Evolutionary conservation across 2,329 filamentous ascomycete genomes (phyloP).

Genomic region (Aspergillus costaricaensis): DNA sequence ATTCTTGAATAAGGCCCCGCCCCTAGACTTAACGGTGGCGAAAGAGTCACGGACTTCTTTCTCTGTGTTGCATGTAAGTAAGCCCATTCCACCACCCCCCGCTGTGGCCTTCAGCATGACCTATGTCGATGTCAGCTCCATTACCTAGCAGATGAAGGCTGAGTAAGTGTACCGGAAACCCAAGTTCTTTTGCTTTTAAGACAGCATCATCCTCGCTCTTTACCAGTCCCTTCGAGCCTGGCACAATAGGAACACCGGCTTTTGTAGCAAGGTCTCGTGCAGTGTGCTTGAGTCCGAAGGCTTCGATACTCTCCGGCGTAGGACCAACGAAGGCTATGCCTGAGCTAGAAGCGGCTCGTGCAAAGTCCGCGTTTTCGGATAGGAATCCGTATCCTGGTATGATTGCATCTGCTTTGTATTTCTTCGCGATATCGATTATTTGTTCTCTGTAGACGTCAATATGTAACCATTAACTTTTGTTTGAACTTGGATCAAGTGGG

Average conservation of each 20-base stretch:
- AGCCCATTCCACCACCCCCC: conserved; percentile 81
- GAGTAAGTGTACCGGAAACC: conserved; percentile 47
- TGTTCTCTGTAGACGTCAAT: conserved; percentile 30
- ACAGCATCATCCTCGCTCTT: conserved; percentile 51
- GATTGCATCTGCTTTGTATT: conserved; percentile 56
- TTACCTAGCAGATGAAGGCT: neutral
- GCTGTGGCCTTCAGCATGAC: conserved; percentile 79
- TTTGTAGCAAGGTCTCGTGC: conserved; percentile 56
- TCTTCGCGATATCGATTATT: conserved; percentile 54
- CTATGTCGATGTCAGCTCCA: conserved; percentile 10
- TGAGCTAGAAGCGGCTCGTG: conserved; percentile 52
- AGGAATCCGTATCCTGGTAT: conserved; percentile 70
- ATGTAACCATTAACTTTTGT: conserved; percentile 28
- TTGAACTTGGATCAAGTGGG: neutral
- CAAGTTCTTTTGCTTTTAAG: conserved; percentile 46
- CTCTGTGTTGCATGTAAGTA: conserved; percentile 70
- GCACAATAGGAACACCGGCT: conserved; percentile 58
- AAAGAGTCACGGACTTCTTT: conserved; percentile 71
- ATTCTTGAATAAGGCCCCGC: conserved; percentile 77
- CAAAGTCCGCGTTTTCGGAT: conserved; percentile 65
- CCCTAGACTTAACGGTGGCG: conserved; percentile 72
- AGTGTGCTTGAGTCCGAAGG: conserved; percentile 61
- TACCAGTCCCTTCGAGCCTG: conserved; percentile 55
- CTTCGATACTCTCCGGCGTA: conserved; percentile 54
- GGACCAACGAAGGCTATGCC: conserved; percentile 65